phyloP scores from a whole-genome alignment of 306 rosid genomes.

The Erythrophleum fordii region DNA sequence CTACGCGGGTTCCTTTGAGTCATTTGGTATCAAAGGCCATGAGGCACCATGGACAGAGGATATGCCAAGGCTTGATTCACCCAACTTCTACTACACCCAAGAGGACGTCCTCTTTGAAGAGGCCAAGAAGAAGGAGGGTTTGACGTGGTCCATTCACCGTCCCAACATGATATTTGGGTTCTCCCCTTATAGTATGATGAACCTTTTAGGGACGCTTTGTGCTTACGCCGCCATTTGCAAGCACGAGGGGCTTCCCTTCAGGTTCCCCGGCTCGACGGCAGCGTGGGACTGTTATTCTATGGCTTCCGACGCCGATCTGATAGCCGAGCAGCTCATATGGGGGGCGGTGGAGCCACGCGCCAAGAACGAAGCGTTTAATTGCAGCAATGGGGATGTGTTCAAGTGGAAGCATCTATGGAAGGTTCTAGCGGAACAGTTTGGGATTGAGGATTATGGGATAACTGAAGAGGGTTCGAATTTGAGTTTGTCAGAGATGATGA shows the following conservation, averaged over 20 bases:
- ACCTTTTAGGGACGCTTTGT: slow-evolving; percentile 45
- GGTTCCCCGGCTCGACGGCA: slow-evolving; percentile 44
- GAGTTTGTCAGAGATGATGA: slow-evolving; percentile 47
- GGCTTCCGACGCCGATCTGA: slow-evolving; percentile 54
- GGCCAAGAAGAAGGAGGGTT: slow-evolving; percentile 37
- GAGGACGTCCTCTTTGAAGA: slow-evolving; percentile 49
- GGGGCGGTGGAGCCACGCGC: background rate
- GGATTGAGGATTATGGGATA: background rate
- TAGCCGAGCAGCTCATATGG: slow-evolving; percentile 53
- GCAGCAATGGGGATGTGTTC: slow-evolving; percentile 21
- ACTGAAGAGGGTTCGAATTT: background rate
- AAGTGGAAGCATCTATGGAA: slow-evolving; percentile 10
- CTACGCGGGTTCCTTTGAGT: background rate
- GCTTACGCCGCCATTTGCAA: slow-evolving; percentile 55
- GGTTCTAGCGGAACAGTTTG: background rate
- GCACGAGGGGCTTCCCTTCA: slow-evolving; percentile 46
- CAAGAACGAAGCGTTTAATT: background rate
- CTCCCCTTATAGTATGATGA: slow-evolving; percentile 56
- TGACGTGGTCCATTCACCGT: slow-evolving; percentile 54
- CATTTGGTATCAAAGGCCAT: background rate
- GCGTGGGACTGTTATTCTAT: slow-evolving; percentile 45
- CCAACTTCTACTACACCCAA: slow-evolving; percentile 51
- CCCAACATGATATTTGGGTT: slow-evolving; percentile 50
- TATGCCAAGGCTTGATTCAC: slow-evolving; percentile 30
- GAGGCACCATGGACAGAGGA: background rate